Percentiles rank a stretch among this genome's conserved stretches.
Evolutionary conservation across 2,329 filamentous ascomycete genomes (phyloP).

Genomic region (Xylariaceae sp.): DNA sequence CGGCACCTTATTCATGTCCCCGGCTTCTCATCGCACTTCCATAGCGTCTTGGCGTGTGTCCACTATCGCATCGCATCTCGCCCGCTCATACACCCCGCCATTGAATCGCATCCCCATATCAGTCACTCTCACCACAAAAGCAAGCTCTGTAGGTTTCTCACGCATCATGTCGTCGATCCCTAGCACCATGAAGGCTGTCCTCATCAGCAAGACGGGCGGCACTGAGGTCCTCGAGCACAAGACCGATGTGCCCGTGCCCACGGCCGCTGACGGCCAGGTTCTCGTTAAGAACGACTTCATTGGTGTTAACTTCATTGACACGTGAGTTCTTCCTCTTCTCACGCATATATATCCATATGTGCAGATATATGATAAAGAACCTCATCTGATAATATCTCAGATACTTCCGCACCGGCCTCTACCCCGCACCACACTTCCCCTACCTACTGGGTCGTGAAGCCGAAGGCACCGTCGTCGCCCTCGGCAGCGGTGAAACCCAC

Average conservation of each 20-base stretch:
- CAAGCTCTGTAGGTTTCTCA: not conserved
- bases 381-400: slow-evolving; percentile 30
- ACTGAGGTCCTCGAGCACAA: slow-evolving; percentile 67
- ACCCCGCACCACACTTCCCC: slow-evolving; percentile 62
- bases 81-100: not conserved
- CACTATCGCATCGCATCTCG: slow-evolving; percentile 16
- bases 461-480: slow-evolving; percentile 62
- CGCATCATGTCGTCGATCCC: slow-evolving; percentile 42
- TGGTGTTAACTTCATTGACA: slow-evolving; percentile 88
- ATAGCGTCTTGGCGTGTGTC: slow-evolving; percentile 15
- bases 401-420: slow-evolving; percentile 84
- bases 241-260: slow-evolving; percentile 65
- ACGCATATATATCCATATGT: not conserved
- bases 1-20: slow-evolving; percentile 4
- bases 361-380: not conserved
- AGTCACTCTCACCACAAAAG: not conserved
- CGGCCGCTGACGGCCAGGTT: slow-evolving; percentile 62
- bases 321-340: slow-evolving; percentile 36
- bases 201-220: slow-evolving; percentile 67
- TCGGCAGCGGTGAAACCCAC: slow-evolving; percentile 47
- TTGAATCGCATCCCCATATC: not conserved
- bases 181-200: slow-evolving; percentile 66
- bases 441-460: slow-evolving; percentile 76
- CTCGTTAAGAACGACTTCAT: slow-evolving; percentile 75
- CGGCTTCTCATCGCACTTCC: slow-evolving; percentile 18